A percentile compares a stretch with the other conserved stretches of the same genome.
These are phyloP conservation scores for Tylopilus sp. DNA, from an alignment of 1,284 basidiomycete species.

Conservation along the genomic window DNA sequence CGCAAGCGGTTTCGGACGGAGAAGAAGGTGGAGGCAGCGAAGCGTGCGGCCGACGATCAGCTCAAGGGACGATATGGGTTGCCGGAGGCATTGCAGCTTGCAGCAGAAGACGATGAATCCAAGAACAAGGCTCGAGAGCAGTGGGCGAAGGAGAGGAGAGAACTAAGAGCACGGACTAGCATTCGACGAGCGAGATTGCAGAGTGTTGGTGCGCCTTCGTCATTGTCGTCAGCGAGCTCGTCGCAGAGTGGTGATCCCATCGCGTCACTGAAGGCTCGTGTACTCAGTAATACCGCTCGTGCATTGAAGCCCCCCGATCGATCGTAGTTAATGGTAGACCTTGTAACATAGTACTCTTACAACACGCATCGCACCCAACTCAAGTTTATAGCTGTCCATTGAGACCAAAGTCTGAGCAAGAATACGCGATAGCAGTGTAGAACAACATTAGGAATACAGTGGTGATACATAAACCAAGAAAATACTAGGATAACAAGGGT, in stretches of 20 bases:
- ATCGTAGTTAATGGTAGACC: constrained; percentile 18
- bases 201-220: constrained; percentile 45
- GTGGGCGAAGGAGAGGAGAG: constrained; percentile 65
- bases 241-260: constrained; percentile 42
- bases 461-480: constrained; percentile 49
- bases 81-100: constrained; percentile 68
- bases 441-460: constrained; percentile 53
- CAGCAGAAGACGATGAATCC: constrained; percentile 68
- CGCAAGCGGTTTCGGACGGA: constrained; percentile 87
- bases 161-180: constrained; percentile 52
- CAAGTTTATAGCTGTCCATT: constrained; percentile 41
- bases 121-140: constrained; percentile 68
- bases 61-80: constrained; percentile 82
- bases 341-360: constrained; percentile 25
- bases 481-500: constrained; percentile 46
- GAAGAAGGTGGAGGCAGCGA: constrained; percentile 81
- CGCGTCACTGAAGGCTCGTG: constrained; percentile 61
- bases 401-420: constrained; percentile 51
- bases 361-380: constrained; percentile 24
- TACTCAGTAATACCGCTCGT: constrained; percentile 64
- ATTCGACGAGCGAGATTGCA: constrained; percentile 62
- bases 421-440: constrained; percentile 48
- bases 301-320: constrained; percentile 34
- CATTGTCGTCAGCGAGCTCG: constrained; percentile 31
- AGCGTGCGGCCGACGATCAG: constrained; percentile 72